These are phyloP conservation scores for Silybum marianum DNA, from an alignment of 129 eudicot genomes.

Conservation along the genomic window DNA sequence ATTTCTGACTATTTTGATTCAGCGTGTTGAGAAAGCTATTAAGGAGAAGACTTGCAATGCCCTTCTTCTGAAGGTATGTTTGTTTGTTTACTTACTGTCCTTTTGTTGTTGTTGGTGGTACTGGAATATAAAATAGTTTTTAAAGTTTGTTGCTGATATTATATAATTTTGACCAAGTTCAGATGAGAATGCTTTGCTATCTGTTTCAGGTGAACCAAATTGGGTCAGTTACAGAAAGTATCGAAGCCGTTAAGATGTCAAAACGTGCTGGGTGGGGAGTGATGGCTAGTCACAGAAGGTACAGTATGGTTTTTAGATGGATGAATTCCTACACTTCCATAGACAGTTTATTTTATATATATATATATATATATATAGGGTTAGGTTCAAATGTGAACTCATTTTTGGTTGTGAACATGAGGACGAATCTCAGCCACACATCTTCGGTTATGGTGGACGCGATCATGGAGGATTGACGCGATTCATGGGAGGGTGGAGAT, in stretches of 20 bases:
- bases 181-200: neutral
- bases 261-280: conserved; percentile 58
- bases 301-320: neutral
- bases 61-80: conserved; percentile 41
- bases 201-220: conserved; percentile 49
- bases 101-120: neutral
- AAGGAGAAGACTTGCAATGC: conserved; percentile 48
- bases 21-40: conserved; percentile 50
- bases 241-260: conserved; percentile 51
- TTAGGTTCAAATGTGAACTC: no score
- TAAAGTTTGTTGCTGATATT: neutral
- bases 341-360: neutral
- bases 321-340: neutral
- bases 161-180: neutral
- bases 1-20: neutral
- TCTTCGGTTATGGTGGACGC: no score
- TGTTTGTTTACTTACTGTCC: conserved; percentile 1
- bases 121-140: neutral
- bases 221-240: conserved; percentile 50
- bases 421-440: no score
- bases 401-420: no score
- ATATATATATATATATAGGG: neutral
- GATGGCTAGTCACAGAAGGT: conserved; percentile 59
- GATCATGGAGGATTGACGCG: no score
- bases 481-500: no score